Percentiles rank a stretch among this genome's conserved stretches.
phyloP scores from a whole-genome alignment of 108 stramenopile genomes.

The Nannochloropsis gaditana region DNA sequence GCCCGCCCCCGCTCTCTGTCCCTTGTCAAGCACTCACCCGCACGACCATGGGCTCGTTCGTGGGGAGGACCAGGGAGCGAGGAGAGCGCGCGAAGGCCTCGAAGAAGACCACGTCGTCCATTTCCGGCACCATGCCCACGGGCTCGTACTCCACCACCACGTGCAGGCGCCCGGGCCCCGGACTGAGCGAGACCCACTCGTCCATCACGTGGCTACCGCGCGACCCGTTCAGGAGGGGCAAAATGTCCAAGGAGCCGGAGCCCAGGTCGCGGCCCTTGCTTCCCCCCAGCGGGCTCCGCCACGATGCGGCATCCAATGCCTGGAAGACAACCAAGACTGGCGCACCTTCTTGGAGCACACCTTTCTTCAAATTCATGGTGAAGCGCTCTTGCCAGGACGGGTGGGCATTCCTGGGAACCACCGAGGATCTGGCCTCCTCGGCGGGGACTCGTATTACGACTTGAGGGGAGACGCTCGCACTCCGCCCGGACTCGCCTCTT shows the following conservation, averaged over 20 bases:
- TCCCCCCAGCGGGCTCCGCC: background rate
- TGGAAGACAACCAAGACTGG: constrained; percentile 2
- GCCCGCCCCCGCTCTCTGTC: background rate
- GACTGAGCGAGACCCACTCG: background rate
- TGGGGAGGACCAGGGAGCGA: background rate
- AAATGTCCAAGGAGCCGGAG: background rate
- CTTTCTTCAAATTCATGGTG: background rate
- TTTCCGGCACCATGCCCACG: background rate
- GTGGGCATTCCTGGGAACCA: constrained; percentile 1
- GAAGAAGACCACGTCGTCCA: background rate
- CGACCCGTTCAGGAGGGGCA: background rate
- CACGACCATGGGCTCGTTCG: background rate
- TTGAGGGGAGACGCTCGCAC: background rate
- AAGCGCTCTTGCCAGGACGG: constrained; percentile 3
- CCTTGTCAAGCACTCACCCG: background rate
- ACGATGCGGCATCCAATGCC: background rate
- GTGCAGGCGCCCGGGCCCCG: background rate
- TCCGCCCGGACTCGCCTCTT: background rate
- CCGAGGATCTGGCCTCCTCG: background rate
- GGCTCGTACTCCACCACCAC: background rate
- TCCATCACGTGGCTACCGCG: constrained; percentile 3
- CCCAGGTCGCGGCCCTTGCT: constrained; percentile 10
- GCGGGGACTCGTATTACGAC: background rate
- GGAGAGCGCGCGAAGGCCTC: background rate
- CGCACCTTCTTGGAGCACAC: constrained; percentile 7